phyloP scores from a whole-genome alignment of 108 stramenopile genomes.

The Cylindrotheca closterium region DNA sequence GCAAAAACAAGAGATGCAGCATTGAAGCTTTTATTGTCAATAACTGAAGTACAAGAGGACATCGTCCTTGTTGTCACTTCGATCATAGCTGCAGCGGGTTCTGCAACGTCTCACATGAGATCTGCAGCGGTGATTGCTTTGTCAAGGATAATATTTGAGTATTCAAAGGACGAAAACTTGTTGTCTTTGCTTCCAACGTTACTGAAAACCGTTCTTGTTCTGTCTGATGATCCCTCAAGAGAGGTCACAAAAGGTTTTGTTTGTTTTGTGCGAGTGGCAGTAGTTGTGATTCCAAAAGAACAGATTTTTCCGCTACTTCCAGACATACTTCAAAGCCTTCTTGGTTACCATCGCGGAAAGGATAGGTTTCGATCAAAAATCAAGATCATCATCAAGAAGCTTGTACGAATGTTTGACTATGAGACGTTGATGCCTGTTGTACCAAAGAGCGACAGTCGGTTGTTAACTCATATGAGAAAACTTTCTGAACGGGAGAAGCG shows the following conservation, averaged over 20 bases:
- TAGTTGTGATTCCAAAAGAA: conserved; percentile 68
- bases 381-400: conserved; percentile 92
- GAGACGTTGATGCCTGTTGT: conserved; percentile 73
- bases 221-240: conserved; percentile 81
- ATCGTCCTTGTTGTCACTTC: conserved; percentile 59
- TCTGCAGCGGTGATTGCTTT: conserved; percentile 86
- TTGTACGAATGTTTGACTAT: conserved; percentile 84
- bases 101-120: conserved; percentile 88
- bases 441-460: conserved; percentile 75
- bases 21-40: conserved; percentile 69
- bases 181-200: conserved; percentile 70
- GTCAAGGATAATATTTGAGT: conserved; percentile 73
- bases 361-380: conserved; percentile 89
- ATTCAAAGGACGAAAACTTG: conserved; percentile 54
- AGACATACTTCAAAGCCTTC: conserved; percentile 72
- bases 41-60: conserved; percentile 54
- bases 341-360: conserved; percentile 80
- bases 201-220: conserved; percentile 79
- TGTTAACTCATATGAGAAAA: conserved; percentile 90
- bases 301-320: conserved; percentile 72
- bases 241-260: conserved; percentile 92
- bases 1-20: conserved; percentile 89
- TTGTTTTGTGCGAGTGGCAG: conserved; percentile 85
- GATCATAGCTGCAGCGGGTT: conserved; percentile 80
- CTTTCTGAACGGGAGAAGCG: conserved; percentile 62